A percentile compares a stretch with the other conserved stretches of the same genome.
phyloP scores from a whole-genome alignment of 2,329 filamentous ascomycete genomes.

The Claviceps digitariae region DNA sequence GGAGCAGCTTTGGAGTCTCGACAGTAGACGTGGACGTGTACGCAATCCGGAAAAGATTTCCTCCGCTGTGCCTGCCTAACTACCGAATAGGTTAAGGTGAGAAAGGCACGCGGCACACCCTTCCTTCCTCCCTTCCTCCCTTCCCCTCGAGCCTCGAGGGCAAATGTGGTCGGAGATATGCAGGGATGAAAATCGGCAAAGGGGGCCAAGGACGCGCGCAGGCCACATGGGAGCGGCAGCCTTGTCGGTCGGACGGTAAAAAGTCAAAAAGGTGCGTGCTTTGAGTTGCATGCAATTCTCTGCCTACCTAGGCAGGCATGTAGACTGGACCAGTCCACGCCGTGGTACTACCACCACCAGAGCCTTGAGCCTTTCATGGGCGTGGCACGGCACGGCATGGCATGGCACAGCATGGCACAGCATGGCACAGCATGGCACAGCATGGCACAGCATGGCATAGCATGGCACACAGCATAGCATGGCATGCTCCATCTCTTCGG shows the following conservation, averaged over 20 bases:
- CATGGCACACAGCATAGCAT: background rate
- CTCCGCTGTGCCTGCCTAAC: background rate
- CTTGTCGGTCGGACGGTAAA: conserved; percentile 1
- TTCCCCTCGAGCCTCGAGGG: background rate
- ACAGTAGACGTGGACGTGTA: too few species aligned
- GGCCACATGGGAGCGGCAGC: conserved; percentile 2
- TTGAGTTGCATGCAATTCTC: background rate
- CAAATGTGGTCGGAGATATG: background rate
- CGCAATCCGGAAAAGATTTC: background rate
- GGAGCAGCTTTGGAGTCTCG: too few species aligned
- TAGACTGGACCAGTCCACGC: background rate
- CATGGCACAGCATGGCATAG: background rate
- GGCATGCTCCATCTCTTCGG: background rate
- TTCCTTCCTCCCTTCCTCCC: background rate
- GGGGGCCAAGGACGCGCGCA: background rate
- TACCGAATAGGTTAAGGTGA: background rate
- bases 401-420: background rate
- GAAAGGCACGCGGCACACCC: background rate
- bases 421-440: background rate
- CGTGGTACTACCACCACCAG: background rate
- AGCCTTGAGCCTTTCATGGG: background rate
- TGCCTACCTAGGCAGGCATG: background rate
- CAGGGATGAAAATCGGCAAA: background rate
- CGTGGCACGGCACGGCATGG: background rate
- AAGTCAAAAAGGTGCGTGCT: background rate